phyloP scores from a whole-genome alignment of 2,329 filamentous ascomycete species.

The Cercospora sp. region DNA sequence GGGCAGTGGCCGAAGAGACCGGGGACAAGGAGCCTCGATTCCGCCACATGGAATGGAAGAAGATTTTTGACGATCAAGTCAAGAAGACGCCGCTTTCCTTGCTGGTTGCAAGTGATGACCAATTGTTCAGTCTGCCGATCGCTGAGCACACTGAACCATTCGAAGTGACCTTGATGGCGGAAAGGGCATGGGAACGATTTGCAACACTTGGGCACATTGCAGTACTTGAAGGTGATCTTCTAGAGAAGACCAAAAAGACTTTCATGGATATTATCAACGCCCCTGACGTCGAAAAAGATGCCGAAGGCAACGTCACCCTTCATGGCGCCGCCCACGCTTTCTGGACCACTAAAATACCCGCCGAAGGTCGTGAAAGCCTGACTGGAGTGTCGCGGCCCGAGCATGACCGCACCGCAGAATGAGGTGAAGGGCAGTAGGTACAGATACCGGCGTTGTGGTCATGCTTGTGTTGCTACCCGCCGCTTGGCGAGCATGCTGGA shows the following conservation, averaged over 20 bases:
- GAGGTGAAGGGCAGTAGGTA: neutral
- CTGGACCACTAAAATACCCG: conserved; percentile 57
- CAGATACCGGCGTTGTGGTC: neutral
- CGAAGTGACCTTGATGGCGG: conserved; percentile 58
- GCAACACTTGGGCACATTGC: conserved; percentile 69
- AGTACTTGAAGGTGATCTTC: conserved; percentile 54
- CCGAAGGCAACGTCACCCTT: conserved; percentile 61
- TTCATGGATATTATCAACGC: conserved; percentile 56
- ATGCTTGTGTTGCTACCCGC: neutral
- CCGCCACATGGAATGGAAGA: conserved; percentile 63
- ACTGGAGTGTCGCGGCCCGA: conserved; percentile 26
- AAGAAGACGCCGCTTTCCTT: conserved; percentile 52
- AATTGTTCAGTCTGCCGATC: conserved; percentile 63
- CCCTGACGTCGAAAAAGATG: conserved; percentile 59
- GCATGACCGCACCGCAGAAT: conserved; percentile 6
- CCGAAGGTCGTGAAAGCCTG: conserved; percentile 31
- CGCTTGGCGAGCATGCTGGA: neutral
- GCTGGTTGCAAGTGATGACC: conserved; percentile 43
- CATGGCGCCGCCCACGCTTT: conserved; percentile 65
- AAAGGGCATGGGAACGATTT: conserved; percentile 64
- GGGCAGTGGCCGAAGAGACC: conserved; percentile 54
- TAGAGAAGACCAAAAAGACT: conserved; percentile 53
- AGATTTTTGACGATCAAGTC: conserved; percentile 63
- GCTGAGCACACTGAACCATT: conserved; percentile 59
- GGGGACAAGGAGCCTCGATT: conserved; percentile 65